Evolutionary conservation across 208 protist species (phyloP), one percentile per base, ranked within the genome.

Genomic region (Crithidia sp.): DNA sequence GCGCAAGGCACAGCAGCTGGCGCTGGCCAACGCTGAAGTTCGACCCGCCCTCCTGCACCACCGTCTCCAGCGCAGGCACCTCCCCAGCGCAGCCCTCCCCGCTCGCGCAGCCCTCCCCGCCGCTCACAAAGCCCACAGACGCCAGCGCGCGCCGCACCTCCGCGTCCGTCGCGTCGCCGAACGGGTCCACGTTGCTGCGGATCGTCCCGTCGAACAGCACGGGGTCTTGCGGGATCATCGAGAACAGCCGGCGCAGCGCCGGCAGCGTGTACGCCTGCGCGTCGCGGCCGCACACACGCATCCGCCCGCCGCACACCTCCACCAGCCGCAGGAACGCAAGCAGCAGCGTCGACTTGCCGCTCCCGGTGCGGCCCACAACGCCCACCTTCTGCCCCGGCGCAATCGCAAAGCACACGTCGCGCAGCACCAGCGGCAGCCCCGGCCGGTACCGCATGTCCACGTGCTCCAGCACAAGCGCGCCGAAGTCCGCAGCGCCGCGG

Each of bases 311-410:
- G 28, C 28, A 28, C 28, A 28, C 28, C 28, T 28, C 28, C 28
- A 28, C 28, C 28, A 28, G 28, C 28, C 28, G 28, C 28, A 28
- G 43, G 8, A 96, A 69, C 8, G 90, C 81, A 12, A 87, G 77
- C 66, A 95, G 66, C 67, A 97, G 64, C 44, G 92, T 87, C 36
- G 87, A 92, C 84, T 97, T 97, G 10, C 93, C 92, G 59, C 83
- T 86, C 0, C 95, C 95, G 2, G 93, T 96, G 59, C 87, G 78
- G 19, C 95, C 93, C 60, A 95, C 86, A 10, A 97, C 75, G 39
- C 79, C 86, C 28, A 96, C 82, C 71, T 97, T 97, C 77, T 97
- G 79, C 17, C 81, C 80, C 28, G 82, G 57, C 12, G 36, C 14
- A 16, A 98, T 82, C 6, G 36, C 17, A 40, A 92, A 88, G 64